Conservation (phyloP, 2,329 filamentous ascomycete genomes). For the Phoma sp. region DNA sequence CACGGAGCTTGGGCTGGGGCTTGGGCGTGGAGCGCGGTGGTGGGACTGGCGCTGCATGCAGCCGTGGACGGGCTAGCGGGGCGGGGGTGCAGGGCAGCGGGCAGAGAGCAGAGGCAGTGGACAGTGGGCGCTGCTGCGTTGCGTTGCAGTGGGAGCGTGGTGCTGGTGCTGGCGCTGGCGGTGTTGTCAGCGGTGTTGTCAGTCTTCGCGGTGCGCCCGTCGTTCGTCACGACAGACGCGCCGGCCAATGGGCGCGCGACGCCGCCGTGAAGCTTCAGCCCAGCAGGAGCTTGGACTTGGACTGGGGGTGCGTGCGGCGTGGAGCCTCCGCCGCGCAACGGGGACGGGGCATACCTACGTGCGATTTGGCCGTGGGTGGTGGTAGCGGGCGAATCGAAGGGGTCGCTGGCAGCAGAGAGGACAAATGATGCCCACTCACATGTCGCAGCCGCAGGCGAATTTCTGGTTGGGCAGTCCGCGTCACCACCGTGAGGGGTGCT, state of each 20-base stretch:
- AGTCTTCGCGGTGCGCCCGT: constrained; percentile 11
- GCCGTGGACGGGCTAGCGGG: constrained; percentile 16
- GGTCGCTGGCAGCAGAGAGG: background rate
- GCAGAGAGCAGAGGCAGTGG: no score
- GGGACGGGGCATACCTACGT: background rate
- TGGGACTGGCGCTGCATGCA: constrained; percentile 14
- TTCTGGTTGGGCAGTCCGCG: constrained; percentile 8
- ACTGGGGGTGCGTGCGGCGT: background rate
- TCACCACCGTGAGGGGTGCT: background rate
- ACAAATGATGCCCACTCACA: constrained; percentile 5
- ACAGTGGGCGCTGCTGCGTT: background rate
- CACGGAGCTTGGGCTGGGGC: background rate
- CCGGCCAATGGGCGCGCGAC: constrained; percentile 21
- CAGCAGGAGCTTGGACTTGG: constrained; percentile 2
- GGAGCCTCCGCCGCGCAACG: background rate
- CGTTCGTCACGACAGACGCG: constrained; percentile 22
- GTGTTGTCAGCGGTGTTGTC: background rate
- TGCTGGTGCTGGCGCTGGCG: background rate
- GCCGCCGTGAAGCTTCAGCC: background rate
- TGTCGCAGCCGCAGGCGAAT: constrained; percentile 1
- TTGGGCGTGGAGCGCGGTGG: background rate
- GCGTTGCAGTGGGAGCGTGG: background rate
- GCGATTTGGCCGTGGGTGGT: background rate
- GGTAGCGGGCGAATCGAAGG: background rate
- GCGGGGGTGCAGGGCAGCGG: background rate